phyloP scores from a whole-genome alignment of 2,329 filamentous ascomycete genomes.

The Cladosporium sphaerospermum region DNA sequence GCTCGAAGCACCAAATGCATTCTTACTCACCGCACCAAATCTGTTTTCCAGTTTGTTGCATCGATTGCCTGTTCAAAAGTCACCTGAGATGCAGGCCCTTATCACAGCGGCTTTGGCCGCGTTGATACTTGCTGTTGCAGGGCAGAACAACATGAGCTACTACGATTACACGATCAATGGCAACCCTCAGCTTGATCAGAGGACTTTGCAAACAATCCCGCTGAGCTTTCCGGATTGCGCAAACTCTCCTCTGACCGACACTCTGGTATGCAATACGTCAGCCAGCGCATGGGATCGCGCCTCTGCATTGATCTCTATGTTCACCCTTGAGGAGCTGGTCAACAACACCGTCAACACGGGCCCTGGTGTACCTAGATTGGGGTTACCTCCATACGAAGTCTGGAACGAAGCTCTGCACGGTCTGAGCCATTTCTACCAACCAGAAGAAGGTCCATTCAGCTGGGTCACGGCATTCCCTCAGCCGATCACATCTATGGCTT shows the following conservation, averaged over 20 bases:
- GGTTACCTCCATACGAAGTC: constrained; percentile 51
- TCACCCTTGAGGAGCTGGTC: constrained; percentile 9
- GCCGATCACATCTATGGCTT: constrained; percentile 54
- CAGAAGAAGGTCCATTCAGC: constrained; percentile 37
- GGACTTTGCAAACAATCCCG: constrained; percentile 5
- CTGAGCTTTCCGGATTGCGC: constrained; percentile 1
- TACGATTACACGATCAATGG: constrained; percentile 7
- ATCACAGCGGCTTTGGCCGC: neutral
- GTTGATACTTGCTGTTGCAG: neutral
- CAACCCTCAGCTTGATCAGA: constrained; percentile 4
- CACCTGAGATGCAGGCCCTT: neutral
- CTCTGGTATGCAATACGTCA: constrained; percentile 1
- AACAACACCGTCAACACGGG: constrained; percentile 41
- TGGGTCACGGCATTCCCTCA: constrained; percentile 59
- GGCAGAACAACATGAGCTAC: constrained; percentile 7
- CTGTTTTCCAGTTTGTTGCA: too few species aligned
- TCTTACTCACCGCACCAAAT: too few species aligned
- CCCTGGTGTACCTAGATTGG: constrained; percentile 48
- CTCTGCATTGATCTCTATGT: constrained; percentile 5
- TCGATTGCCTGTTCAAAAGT: too few species aligned
- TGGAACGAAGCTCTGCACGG: constrained; percentile 56
- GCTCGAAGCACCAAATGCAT: too few species aligned
- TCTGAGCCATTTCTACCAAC: constrained; percentile 7
- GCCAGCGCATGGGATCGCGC: constrained; percentile 4
- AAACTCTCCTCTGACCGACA: constrained; percentile 1